Evolutionary conservation across 306 rosid genomes (phyloP).

Genomic region (Mucuna pruriens): DNA sequence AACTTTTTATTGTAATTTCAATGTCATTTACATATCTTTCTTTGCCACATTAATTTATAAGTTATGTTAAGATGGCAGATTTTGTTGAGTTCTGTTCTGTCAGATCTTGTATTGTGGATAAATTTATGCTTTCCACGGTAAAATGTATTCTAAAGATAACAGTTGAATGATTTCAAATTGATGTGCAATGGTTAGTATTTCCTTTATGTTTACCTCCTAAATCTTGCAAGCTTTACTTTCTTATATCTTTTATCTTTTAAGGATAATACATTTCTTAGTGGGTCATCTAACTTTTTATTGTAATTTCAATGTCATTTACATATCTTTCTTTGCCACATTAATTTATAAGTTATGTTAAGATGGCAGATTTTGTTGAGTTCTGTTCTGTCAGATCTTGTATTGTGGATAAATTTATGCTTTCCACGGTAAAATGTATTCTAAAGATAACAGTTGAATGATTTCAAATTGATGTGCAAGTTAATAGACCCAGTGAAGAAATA

Average conservation of each 20-base stretch:
- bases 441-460: constrained; percentile 20
- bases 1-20: background rate
- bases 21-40: background rate
- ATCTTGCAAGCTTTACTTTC: background rate
- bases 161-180: constrained; percentile 13
- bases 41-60: background rate
- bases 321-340: background rate
- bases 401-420: constrained; percentile 4
- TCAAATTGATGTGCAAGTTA: background rate
- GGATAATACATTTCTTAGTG: constrained; percentile 2
- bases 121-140: background rate
- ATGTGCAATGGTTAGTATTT: constrained; percentile 62
- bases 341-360: constrained; percentile 9
- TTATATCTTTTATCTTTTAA: background rate
- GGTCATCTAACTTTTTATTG: background rate
- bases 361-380: background rate
- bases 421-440: background rate
- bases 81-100: background rate
- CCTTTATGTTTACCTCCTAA: constrained; percentile 23
- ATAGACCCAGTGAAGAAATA: background rate
- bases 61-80: constrained; percentile 1
- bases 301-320: constrained; percentile 5
- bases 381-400: background rate
- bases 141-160: constrained; percentile 1
- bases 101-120: background rate